These are phyloP conservation scores for Batkoa obscura DNA, from an alignment of 371 early-diverging fungal genomes.

Conservation along the genomic window DNA sequence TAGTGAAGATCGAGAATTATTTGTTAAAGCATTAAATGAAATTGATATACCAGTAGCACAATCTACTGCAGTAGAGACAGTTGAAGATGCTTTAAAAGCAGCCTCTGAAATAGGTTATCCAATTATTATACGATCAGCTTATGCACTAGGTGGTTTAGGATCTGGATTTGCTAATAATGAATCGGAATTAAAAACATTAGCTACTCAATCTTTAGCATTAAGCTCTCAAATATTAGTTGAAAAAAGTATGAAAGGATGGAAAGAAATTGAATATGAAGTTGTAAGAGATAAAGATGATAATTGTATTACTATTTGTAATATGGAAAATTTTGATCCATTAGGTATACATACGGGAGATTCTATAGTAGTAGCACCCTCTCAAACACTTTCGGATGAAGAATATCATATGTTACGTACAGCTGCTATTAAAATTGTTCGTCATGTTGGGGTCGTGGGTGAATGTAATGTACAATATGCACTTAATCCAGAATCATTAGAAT, in stretches of 20 bases:
- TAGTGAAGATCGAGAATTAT: constrained; percentile 88
- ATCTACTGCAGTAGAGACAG: constrained; percentile 49
- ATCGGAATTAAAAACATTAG: constrained; percentile 48
- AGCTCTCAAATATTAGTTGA: constrained; percentile 87
- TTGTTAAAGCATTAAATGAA: constrained; percentile 63
- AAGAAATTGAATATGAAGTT: constrained; percentile 94
- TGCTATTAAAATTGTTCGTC: constrained; percentile 43
- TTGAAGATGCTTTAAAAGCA: constrained; percentile 65
- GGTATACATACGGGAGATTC: constrained; percentile 95
- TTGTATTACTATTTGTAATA: constrained; percentile 94
- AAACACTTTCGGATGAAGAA: constrained; percentile 86
- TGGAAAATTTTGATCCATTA: constrained; percentile 97
- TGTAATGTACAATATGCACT: constrained; percentile 97
- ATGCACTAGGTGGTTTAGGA: constrained; percentile 84
- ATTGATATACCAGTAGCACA: constrained; percentile 74
- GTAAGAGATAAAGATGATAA: constrained; percentile 82
- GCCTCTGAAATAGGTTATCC: constrained; percentile 79
- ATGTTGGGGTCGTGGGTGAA: constrained; percentile 87
- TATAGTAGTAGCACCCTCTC: constrained; percentile 90
- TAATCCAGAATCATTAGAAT: constrained; percentile 78
- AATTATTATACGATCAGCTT: constrained; percentile 84
- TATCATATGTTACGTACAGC: constrained; percentile 86
- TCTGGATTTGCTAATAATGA: constrained; percentile 83
- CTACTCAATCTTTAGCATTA: constrained; percentile 63
- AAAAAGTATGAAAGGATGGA: constrained; percentile 93